Conservation (phyloP, 1,139 yeast species). For the Pneumocystis murina region DNA sequence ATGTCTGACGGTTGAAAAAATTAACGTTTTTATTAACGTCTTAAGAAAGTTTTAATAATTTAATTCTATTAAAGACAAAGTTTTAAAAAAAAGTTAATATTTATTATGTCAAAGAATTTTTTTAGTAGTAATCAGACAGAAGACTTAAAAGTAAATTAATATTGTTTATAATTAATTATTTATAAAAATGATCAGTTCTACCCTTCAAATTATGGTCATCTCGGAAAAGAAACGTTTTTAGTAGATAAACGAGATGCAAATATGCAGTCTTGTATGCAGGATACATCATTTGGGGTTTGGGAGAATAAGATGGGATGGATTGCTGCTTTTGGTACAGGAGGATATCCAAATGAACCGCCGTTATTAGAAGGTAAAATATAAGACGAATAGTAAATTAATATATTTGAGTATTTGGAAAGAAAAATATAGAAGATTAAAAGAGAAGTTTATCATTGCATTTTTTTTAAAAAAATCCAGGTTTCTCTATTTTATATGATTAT, state of each 20-base stretch:
- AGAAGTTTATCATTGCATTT: too few species aligned
- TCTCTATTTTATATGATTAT: too few species aligned
- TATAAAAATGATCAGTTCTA: background rate
- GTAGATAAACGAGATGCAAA: background rate
- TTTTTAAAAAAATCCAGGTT: too few species aligned
- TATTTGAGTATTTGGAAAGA: too few species aligned
- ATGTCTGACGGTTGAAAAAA: too few species aligned
- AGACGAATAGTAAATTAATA: background rate
- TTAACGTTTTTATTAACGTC: too few species aligned
- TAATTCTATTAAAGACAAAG: too few species aligned
- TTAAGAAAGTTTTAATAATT: too few species aligned
- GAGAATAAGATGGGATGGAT: slow-evolving; percentile 39
- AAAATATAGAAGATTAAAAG: too few species aligned
- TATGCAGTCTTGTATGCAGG: background rate
- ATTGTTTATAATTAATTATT: background rate
- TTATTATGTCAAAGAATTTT: background rate
- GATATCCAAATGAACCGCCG: slow-evolving; percentile 90
- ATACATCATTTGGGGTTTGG: background rate
- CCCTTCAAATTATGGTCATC: background rate
- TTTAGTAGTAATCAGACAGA: background rate
- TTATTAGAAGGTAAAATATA: slow-evolving; percentile 39
- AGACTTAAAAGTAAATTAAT: background rate
- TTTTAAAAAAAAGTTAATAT: too few species aligned
- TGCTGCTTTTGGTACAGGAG: slow-evolving; percentile 87
- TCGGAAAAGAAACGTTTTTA: background rate